Evolutionary conservation across 2,329 filamentous ascomycete genomes (phyloP).

Genomic region (Akanthomyces uredinophilus): DNA sequence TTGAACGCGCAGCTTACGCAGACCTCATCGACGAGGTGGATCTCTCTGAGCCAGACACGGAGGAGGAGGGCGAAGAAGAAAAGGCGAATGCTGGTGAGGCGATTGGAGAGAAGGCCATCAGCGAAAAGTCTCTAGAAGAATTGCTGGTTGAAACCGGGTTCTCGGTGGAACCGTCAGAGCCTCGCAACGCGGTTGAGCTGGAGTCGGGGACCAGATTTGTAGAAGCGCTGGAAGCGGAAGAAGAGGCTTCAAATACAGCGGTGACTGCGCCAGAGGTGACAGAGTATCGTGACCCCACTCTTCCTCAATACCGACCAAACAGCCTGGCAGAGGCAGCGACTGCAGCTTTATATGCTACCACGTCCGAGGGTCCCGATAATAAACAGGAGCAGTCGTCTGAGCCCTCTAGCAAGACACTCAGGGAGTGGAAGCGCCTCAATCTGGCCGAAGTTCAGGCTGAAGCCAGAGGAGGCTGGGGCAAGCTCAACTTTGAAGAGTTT

Average conservation of each 20-base stretch:
- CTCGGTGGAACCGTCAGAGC: constrained; percentile 30
- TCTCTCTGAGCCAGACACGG: constrained; percentile 13
- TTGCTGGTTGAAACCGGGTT: constrained; percentile 43
- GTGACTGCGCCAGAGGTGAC: constrained; percentile 18
- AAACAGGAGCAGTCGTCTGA: constrained; percentile 19
- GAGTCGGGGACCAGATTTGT: constrained; percentile 23
- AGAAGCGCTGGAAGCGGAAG: constrained; percentile 18
- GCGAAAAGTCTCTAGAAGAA: constrained; percentile 27
- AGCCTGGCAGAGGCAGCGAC: constrained; percentile 21
- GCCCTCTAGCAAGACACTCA: constrained; percentile 29
- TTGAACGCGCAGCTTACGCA: constrained; percentile 53
- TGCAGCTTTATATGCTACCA: neutral
- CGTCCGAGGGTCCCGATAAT: neutral
- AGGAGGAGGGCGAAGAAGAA: constrained; percentile 24
- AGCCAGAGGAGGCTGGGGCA: constrained; percentile 71
- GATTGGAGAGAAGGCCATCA: neutral
- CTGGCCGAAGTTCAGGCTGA: constrained; percentile 63
- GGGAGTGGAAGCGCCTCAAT: constrained; percentile 53
- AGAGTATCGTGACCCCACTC: constrained; percentile 51
- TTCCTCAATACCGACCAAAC: constrained; percentile 66
- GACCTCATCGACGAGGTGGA: constrained; percentile 41
- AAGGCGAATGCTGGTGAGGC: constrained; percentile 11
- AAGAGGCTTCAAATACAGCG: constrained; percentile 17
- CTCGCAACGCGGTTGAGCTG: constrained; percentile 30
- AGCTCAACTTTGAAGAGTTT: constrained; percentile 75